phyloP scores from a whole-genome alignment of 2,329 filamentous ascomycete genomes.

The Aaosphaeria arxii region DNA sequence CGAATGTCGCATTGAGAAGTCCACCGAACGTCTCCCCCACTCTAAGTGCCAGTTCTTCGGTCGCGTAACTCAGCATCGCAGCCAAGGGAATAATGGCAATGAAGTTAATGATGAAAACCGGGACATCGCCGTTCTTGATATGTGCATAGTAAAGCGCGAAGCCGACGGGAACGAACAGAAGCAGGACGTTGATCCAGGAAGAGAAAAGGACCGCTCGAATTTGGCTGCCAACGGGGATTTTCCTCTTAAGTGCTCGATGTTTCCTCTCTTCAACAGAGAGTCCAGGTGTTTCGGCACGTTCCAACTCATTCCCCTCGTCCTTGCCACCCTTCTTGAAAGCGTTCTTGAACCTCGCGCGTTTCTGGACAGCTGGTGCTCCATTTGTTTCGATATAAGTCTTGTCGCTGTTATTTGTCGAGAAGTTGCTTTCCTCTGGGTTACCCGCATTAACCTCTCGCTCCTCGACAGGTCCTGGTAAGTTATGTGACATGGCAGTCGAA shows the following conservation, averaged over 20 bases:
- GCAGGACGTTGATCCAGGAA: conserved; percentile 82
- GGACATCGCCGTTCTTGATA: conserved; percentile 42
- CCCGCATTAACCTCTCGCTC: too few species aligned
- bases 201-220: conserved; percentile 71
- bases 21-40: conserved; percentile 82
- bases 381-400: conserved; percentile 14
- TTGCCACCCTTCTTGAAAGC: conserved; percentile 24
- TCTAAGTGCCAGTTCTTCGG: conserved; percentile 81
- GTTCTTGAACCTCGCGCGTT: conserved; percentile 27
- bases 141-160: conserved; percentile 66
- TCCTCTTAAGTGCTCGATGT: conserved; percentile 27
- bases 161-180: conserved; percentile 75
- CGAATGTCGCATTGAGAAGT: conserved; percentile 86
- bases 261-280: conserved; percentile 30
- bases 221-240: conserved; percentile 48
- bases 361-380: conserved; percentile 7
- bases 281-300: conserved; percentile 18
- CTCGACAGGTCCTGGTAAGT: conserved; percentile 1
- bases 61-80: conserved; percentile 81
- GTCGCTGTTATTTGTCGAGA: conserved; percentile 18
- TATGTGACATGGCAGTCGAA: conserved; percentile 4
- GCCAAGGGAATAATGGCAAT: conserved; percentile 89
- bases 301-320: conserved; percentile 12
- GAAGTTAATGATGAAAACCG: conserved; percentile 84
- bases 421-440: too few species aligned